Evolutionary conservation across 176 grass and related monocot species (phyloP).

Genomic region (Dendrocalamus sinicus): DNA sequence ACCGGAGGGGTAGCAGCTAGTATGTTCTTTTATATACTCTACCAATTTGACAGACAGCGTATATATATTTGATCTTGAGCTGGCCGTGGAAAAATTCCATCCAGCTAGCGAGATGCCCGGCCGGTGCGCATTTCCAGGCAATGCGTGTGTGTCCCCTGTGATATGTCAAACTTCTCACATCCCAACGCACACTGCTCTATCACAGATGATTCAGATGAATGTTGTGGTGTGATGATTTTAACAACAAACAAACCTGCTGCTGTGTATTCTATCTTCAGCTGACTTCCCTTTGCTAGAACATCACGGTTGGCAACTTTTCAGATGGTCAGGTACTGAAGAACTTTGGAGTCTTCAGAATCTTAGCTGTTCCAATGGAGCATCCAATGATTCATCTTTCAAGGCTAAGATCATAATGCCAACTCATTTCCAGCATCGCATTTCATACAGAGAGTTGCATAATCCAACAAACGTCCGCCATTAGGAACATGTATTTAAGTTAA

Average conservation of each 20-base stretch:
- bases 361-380: constrained; percentile 3
- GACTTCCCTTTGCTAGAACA: not conserved
- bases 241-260: not conserved
- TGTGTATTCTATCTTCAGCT: constrained; percentile 16
- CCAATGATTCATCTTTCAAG: not conserved
- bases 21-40: too few relatives aligned
- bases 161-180: not conserved
- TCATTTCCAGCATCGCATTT: not conserved
- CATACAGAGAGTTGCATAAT: not conserved
- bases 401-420: not conserved
- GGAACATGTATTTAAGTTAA: not conserved
- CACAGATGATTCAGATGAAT: constrained; percentile 21
- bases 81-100: constrained; percentile 30
- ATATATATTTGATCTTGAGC: not conserved
- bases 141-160: not conserved
- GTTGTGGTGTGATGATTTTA: not conserved
- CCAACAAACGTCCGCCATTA: not conserved
- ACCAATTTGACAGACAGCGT: too few relatives aligned
- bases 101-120: constrained; percentile 33
- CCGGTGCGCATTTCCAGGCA: constrained; percentile 21
- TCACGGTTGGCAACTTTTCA: not conserved
- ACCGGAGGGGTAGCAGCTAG: too few relatives aligned
- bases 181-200: not conserved
- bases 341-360: not conserved
- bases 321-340: not conserved